phyloP scores from a whole-genome alignment of 345 rosid genomes.

The Pelargonium nanum region DNA sequence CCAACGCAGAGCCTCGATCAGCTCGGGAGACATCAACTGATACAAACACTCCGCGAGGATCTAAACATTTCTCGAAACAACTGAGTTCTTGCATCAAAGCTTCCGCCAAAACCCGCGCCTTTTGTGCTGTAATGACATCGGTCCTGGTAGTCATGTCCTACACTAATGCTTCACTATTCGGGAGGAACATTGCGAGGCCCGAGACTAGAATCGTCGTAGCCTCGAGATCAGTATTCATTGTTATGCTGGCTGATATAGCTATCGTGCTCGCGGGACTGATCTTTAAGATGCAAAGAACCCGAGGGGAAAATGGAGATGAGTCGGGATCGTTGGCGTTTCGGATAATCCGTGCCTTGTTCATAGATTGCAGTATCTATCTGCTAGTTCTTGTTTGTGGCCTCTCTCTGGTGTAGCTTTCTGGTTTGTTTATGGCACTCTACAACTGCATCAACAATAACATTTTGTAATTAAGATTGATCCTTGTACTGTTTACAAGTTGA shows the following conservation, averaged over 20 bases:
- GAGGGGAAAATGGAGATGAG: slow-evolving; percentile 40
- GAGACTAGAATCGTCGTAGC: slow-evolving; percentile 29
- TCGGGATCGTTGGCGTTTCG: slow-evolving; percentile 59
- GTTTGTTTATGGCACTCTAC: too few species aligned
- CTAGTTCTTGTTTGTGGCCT: slow-evolving; percentile 47
- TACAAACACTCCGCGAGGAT: background rate
- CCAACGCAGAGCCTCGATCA: background rate
- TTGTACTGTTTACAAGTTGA: too few species aligned
- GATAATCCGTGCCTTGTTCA: slow-evolving; percentile 49
- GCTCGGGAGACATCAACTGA: background rate
- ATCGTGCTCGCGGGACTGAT: slow-evolving; percentile 33
- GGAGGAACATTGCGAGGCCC: slow-evolving; percentile 24
- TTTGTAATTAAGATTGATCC: too few species aligned
- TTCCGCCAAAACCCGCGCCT: slow-evolving; percentile 41
- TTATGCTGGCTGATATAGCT: slow-evolving; percentile 44
- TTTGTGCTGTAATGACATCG: slow-evolving; percentile 50
- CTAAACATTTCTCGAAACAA: slow-evolving; percentile 33
- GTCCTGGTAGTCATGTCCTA: slow-evolving; percentile 40
- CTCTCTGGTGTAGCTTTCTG: slow-evolving; percentile 18
- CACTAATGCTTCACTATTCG: slow-evolving; percentile 28
- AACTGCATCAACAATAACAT: slow-evolving; percentile 6
- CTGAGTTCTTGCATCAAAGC: slow-evolving; percentile 42
- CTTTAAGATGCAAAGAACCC: slow-evolving; percentile 19
- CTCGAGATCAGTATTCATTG: slow-evolving; percentile 53
- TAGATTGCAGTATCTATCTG: slow-evolving; percentile 63